Conservation (phyloP, 768 basidiomycete genomes). For the Pilatotrama ljubarskyi region DNA sequence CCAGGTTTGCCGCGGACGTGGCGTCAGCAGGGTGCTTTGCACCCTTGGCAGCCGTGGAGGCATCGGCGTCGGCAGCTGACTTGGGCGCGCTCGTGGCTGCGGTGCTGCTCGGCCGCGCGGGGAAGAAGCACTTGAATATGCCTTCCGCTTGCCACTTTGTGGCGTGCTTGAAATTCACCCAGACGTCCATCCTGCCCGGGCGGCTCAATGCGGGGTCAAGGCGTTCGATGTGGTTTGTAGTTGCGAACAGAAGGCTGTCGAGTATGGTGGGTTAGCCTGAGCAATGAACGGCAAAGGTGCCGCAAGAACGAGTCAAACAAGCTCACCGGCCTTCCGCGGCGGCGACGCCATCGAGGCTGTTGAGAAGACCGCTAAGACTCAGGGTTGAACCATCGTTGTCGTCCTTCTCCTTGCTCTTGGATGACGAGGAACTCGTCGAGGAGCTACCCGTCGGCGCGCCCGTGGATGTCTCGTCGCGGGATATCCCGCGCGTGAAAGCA, state of each 20-base stretch:
- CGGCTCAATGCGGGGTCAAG: conserved; percentile 87
- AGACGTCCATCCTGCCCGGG: conserved; percentile 90
- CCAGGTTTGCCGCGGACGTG: conserved; percentile 56
- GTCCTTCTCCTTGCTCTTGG: conserved; percentile 37
- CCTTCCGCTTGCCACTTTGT: conserved; percentile 93
- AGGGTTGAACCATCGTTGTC: conserved; percentile 77
- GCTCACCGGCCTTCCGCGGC: conserved; percentile 84
- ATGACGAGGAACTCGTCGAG: conserved; percentile 39
- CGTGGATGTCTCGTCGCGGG: conserved; percentile 78
- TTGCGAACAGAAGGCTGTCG: conserved; percentile 79
- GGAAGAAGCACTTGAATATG: conserved; percentile 95
- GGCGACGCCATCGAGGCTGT: conserved; percentile 84
- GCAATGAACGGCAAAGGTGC: not conserved
- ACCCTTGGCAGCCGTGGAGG: not conserved
- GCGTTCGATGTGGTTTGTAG: conserved; percentile 92
- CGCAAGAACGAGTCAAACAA: not conserved
- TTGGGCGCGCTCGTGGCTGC: conserved; percentile 16
- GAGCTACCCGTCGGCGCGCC: conserved; percentile 61
- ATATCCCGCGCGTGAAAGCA: conserved; percentile 85
- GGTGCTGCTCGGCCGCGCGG: conserved; percentile 48
- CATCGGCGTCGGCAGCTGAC: conserved; percentile 14
- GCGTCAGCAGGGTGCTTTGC: conserved; percentile 19
- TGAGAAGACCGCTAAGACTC: conserved; percentile 81
- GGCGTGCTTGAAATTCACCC: conserved; percentile 89
- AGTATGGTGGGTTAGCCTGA: conserved; percentile 1